Evolutionary conservation across 2,329 filamentous ascomycete species (phyloP), one percentile per base, ranked within the genome.

Genomic region (Beauveria brongniartii): DNA sequence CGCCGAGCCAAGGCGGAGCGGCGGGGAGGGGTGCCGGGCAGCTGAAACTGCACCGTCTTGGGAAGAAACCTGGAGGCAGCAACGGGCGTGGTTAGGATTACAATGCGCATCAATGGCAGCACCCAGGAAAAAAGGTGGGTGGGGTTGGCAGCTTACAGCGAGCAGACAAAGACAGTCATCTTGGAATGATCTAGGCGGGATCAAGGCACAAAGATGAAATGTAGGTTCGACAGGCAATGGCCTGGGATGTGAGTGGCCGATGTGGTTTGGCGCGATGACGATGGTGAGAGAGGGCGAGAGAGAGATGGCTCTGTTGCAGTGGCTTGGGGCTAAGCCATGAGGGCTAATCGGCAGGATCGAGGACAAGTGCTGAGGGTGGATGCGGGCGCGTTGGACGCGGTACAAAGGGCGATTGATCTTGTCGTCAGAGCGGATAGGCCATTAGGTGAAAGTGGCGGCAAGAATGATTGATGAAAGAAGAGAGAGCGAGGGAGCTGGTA

Each of bases 1-100:
- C 67, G 64, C 68, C 67, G 70, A 62, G 65, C 52, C 64, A 69
- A 65, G 56, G 71, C 71, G 65, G 68, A 71, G 63, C 70, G 70
- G 64, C 70, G 76, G 62, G 73, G 75, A 56, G 78, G 77, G 37
- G 79, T 80, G 44, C 80, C 80, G 12, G 84, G 83, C 61, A 90
- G 80, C 67, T 87, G 87, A 73, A 97, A 97, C 73, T 96, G 87
- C 69, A 96, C 81, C 46, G 93, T 97, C 73, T 96, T 92, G 40
- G 93, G 93, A 41, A 97, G 83, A 72, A 96, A 96, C 61, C 92
- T 96, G 18, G 14, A n/a, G 30, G 12, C 4, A 16, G 22, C 16
- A 30, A 2, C 8, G 9, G 6, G n/a, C 14, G 55, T 51, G 34
- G 34, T 37, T 28, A 58, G 55, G 5, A 26, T 40, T 20, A 14